These are phyloP conservation scores for Martensiomyces pterosporus DNA, from an alignment of 192 early-diverging fungal genomes.

Conservation along the genomic window DNA sequence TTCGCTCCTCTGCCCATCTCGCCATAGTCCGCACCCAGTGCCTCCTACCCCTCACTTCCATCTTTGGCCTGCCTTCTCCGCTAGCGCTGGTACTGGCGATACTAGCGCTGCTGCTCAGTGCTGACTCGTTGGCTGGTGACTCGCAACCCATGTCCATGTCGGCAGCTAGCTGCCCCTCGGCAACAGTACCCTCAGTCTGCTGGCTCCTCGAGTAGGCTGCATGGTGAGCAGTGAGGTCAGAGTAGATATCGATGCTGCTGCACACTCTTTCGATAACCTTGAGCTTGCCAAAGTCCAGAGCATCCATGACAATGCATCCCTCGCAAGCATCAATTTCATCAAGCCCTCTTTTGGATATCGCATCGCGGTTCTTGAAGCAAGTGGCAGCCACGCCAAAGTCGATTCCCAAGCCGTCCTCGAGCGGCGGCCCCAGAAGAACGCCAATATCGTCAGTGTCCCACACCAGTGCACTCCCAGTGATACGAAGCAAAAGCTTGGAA, in stretches of 20 bases:
- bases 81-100: not conserved
- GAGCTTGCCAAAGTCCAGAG: constrained; percentile 27
- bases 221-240: constrained; percentile 30
- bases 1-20: constrained; percentile 26
- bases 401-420: constrained; percentile 12
- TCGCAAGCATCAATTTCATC: constrained; percentile 4
- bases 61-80: not conserved
- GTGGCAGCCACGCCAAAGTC: constrained; percentile 27
- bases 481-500: constrained; percentile 43
- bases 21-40: constrained; percentile 5
- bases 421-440: constrained; percentile 55
- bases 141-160: not conserved
- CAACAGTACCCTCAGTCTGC: not conserved
- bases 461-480: constrained; percentile 46
- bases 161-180: not conserved
- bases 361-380: constrained; percentile 17
- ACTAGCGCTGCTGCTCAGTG: not conserved
- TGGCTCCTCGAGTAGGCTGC: not conserved
- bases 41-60: constrained; percentile 1
- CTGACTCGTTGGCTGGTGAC: not conserved
- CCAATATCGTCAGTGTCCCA: constrained; percentile 53
- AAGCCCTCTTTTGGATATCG: not conserved
- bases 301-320: constrained; percentile 29
- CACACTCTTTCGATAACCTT: constrained; percentile 32
- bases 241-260: constrained; percentile 22